A percentile compares a stretch with the other conserved stretches of the same genome.
Conservation (phyloP, 495 filamentous ascomycete species). For the Niebla homalea region DNA sequence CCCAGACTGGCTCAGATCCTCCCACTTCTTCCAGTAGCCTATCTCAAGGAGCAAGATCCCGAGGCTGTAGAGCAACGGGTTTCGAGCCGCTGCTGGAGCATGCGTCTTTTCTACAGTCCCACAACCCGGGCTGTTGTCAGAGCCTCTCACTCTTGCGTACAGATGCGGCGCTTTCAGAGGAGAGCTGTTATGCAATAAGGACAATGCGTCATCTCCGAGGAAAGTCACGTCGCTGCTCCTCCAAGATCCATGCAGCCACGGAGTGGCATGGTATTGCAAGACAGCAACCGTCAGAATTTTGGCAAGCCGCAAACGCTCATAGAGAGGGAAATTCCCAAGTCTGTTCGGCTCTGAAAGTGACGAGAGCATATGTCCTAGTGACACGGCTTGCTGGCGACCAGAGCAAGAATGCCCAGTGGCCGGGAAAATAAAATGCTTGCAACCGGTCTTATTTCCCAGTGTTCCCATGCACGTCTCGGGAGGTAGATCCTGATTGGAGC, state of each 20-base stretch:
- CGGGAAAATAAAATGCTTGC: slow-evolving; percentile 18
- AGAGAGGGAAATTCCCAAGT: slow-evolving; percentile 1
- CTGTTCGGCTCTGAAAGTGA: not conserved
- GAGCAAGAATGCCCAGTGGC: not conserved
- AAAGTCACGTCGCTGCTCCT: slow-evolving; percentile 22
- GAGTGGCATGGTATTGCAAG: slow-evolving; percentile 26
- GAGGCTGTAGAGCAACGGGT: not conserved
- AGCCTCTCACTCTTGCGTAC: slow-evolving; percentile 13
- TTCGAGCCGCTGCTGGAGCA: not conserved
- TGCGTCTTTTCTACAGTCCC: not conserved
- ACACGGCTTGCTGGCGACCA: not conserved
- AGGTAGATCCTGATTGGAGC: not conserved
- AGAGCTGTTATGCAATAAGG: not conserved
- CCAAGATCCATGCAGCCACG: slow-evolving; percentile 22
- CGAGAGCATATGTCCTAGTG: slow-evolving; percentile 12
- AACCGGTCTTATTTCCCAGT: slow-evolving; percentile 7
- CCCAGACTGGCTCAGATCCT: not conserved
- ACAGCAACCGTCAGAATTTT: slow-evolving; percentile 21
- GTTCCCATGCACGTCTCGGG: slow-evolving; percentile 13
- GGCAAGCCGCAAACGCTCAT: slow-evolving; percentile 22
- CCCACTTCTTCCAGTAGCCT: not conserved
- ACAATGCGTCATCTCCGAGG: slow-evolving; percentile 10
- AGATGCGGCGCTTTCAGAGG: slow-evolving; percentile 19
- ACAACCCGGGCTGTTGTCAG: not conserved
- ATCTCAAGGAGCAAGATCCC: slow-evolving; percentile 3